Percentiles rank a stretch among this genome's conserved stretches.
Conservation (phyloP, 441 rosid genomes). For the Cnidoscolus chayamansa region DNA sequence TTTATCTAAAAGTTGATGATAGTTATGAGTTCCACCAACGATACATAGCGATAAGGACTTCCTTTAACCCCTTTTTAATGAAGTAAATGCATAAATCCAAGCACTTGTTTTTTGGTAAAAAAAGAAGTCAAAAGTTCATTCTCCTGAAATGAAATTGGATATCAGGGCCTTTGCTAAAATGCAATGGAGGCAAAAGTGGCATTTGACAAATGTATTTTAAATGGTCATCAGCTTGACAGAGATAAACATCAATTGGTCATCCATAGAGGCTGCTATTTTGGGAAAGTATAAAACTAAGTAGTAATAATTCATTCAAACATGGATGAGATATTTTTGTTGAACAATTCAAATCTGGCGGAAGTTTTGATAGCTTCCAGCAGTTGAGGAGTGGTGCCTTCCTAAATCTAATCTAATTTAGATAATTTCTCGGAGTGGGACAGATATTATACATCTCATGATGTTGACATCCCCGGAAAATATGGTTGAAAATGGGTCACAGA, state of each 20-base stretch:
- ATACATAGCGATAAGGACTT: not conserved
- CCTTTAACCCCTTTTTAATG: too few species aligned
- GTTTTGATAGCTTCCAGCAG: not conserved
- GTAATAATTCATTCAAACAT: not conserved
- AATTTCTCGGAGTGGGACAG: constrained; percentile 12
- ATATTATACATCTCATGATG: constrained; percentile 7
- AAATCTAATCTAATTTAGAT: constrained; percentile 7
- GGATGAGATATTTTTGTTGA: constrained; percentile 1
- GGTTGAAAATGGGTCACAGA: constrained; percentile 3
- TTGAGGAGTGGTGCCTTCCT: not conserved
- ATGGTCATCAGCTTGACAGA: not conserved
- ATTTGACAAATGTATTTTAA: not conserved
- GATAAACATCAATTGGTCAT: not conserved
- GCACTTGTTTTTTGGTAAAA: not conserved
- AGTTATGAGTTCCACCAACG: not conserved
- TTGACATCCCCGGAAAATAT: constrained; percentile 3
- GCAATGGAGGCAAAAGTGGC: not conserved
- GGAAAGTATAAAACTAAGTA: not conserved
- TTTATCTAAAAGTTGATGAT: not conserved
- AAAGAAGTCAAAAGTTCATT: not conserved
- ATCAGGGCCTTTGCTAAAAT: not conserved
- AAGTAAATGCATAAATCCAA: not conserved
- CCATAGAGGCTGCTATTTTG: not conserved
- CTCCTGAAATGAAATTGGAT: not conserved
- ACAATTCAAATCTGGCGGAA: constrained; percentile 8